Conservation (phyloP, 768 basidiomycete genomes). For the Amanita exitialis region DNA sequence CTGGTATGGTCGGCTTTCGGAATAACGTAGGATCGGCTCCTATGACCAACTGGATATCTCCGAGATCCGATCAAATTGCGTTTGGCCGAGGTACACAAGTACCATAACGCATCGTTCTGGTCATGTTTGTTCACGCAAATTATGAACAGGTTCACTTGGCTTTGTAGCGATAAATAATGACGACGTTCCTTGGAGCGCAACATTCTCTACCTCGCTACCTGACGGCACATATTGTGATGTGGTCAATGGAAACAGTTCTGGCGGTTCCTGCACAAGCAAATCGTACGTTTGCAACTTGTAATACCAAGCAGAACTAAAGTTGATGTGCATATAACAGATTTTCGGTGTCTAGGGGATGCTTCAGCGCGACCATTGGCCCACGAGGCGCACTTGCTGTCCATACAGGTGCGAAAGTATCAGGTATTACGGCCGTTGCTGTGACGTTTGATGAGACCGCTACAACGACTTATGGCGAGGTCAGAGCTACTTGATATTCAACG, state of each 20-base stretch:
- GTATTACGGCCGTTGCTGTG: slow-evolving; percentile 24
- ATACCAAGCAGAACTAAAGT: not conserved
- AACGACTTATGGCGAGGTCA: slow-evolving; percentile 47
- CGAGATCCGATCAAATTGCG: slow-evolving; percentile 49
- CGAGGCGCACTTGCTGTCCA: slow-evolving; percentile 50
- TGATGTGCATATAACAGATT: slow-evolving; percentile 22
- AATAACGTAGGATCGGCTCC: slow-evolving; percentile 43
- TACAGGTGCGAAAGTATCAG: slow-evolving; percentile 18
- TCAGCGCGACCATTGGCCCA: slow-evolving; percentile 39
- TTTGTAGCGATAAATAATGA: slow-evolving; percentile 63
- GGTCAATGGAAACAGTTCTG: slow-evolving; percentile 32
- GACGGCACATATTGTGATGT: slow-evolving; percentile 59
- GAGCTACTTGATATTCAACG: slow-evolving; percentile 3
- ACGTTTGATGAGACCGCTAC: slow-evolving; percentile 46
- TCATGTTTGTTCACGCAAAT: not conserved
- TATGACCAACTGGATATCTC: slow-evolving; percentile 49
- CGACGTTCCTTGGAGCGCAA: slow-evolving; percentile 42
- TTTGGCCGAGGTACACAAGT: slow-evolving; percentile 54
- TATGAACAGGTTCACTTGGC: slow-evolving; percentile 34
- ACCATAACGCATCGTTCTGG: not conserved
- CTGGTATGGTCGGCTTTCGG: slow-evolving; percentile 57
- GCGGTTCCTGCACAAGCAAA: slow-evolving; percentile 37
- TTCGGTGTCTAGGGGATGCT: slow-evolving; percentile 37
- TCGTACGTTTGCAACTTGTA: slow-evolving; percentile 24
- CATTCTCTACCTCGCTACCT: slow-evolving; percentile 48